Conservation (phyloP, 192 early-diverging fungal genomes). For the Umbelopsis sp. region DNA sequence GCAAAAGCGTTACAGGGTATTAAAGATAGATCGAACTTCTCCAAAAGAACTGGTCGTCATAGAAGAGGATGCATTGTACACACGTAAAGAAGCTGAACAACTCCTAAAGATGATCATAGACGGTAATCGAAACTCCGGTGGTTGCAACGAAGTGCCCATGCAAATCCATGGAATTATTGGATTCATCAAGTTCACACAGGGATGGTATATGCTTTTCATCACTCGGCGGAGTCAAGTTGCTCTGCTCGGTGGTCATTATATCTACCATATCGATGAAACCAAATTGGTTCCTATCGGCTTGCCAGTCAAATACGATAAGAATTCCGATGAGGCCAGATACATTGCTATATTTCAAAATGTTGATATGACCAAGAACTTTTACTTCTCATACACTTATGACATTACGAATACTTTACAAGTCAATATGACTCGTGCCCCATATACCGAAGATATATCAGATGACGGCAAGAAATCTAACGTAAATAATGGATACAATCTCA, state of each 20-base stretch:
- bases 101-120: slow-evolving; percentile 77
- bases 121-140: slow-evolving; percentile 76
- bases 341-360: slow-evolving; percentile 89
- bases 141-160: slow-evolving; percentile 62
- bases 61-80: slow-evolving; percentile 77
- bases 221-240: slow-evolving; percentile 86
- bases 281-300: slow-evolving; percentile 71
- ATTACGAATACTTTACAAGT: slow-evolving; percentile 88
- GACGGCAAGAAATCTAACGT: not conserved
- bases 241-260: slow-evolving; percentile 90
- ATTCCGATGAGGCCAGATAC: slow-evolving; percentile 76
- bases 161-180: slow-evolving; percentile 82
- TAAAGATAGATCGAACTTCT: slow-evolving; percentile 87
- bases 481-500: slow-evolving; percentile 63
- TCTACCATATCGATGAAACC: slow-evolving; percentile 96
- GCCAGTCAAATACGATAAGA: slow-evolving; percentile 66
- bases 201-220: slow-evolving; percentile 89
- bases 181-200: slow-evolving; percentile 90
- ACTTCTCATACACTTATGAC: slow-evolving; percentile 97
- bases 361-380: slow-evolving; percentile 94
- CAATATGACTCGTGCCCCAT: slow-evolving; percentile 73
- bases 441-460: not conserved
- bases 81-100: slow-evolving; percentile 73
- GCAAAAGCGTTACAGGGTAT: slow-evolving; percentile 74
- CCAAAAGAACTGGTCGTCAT: slow-evolving; percentile 71